These are phyloP conservation scores for Arabidopsis lyrata DNA, from an alignment of 441 rosid species.

Conservation along the genomic window DNA sequence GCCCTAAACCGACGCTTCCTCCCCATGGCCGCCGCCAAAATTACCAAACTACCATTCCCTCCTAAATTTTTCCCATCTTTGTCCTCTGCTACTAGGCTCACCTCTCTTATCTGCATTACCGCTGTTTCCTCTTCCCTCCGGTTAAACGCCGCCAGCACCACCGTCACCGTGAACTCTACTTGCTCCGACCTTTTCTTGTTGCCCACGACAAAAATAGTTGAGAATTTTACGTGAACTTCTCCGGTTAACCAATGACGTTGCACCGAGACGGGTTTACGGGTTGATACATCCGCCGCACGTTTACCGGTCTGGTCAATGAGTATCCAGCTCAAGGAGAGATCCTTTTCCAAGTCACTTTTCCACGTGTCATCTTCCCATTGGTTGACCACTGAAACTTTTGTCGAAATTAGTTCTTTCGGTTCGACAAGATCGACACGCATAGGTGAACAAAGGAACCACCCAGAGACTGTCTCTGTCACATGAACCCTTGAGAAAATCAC, in stretches of 20 bases:
- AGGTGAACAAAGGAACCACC: slow-evolving; percentile 73
- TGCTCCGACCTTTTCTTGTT: slow-evolving; percentile 4
- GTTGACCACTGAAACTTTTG: slow-evolving; percentile 20
- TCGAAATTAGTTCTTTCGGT: slow-evolving; percentile 53
- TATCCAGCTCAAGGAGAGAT: slow-evolving; percentile 73
- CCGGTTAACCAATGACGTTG: slow-evolving; percentile 78
- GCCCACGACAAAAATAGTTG: slow-evolving; percentile 47
- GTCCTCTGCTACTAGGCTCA: slow-evolving; percentile 66
- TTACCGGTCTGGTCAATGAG: slow-evolving; percentile 59
- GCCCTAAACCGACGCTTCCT: slow-evolving; percentile 46
- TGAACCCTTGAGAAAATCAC: slow-evolving; percentile 58
- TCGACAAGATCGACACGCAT: slow-evolving; percentile 69
- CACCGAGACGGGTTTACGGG: slow-evolving; percentile 56
- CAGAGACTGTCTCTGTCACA: slow-evolving; percentile 53
- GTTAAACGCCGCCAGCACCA: slow-evolving; percentile 56
- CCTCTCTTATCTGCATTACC: slow-evolving; percentile 65
- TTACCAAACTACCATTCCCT: slow-evolving; percentile 65
- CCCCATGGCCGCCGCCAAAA: slow-evolving; percentile 55
- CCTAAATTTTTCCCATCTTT: slow-evolving; percentile 67
- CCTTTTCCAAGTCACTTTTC: slow-evolving; percentile 53
- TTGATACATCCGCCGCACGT: slow-evolving; percentile 61
- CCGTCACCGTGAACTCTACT: slow-evolving; percentile 56
- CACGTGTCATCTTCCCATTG: slow-evolving; percentile 42
- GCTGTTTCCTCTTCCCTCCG: slow-evolving; percentile 53
- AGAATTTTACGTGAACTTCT: slow-evolving; percentile 58